A percentile compares a stretch with the other conserved stretches of the same genome.
These are phyloP conservation scores for Thymus quinquecostatus DNA, from an alignment of 257 asterid species.

Conservation along the genomic window DNA sequence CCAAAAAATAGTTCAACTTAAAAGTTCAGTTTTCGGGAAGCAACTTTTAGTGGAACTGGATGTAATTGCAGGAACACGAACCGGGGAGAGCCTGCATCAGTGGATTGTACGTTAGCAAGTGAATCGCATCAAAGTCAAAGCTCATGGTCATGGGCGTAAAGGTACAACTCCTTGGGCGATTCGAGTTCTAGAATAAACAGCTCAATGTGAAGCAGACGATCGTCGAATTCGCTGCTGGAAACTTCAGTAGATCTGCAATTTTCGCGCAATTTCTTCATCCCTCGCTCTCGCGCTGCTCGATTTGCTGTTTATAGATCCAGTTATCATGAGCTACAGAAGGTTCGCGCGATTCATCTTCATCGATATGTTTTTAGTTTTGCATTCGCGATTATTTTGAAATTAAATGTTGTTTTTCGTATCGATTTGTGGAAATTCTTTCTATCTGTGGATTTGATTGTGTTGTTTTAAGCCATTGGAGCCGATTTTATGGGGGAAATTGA, in stretches of 20 bases:
- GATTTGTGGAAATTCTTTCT: neutral
- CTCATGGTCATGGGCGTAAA: neutral
- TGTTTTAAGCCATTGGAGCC: neutral
- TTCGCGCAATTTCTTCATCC: slow-evolving; percentile 1
- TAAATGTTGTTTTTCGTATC: slow-evolving; percentile 23
- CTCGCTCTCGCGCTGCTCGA: slow-evolving; percentile 7
- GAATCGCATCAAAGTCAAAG: slow-evolving; percentile 8
- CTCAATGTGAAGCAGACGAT: slow-evolving; percentile 16
- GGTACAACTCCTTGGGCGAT: slow-evolving; percentile 14
- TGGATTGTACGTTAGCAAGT: neutral
- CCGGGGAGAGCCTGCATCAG: slow-evolving; percentile 16
- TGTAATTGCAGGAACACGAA: slow-evolving; percentile 2
- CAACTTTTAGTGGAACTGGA: slow-evolving; percentile 11
- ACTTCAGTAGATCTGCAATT: slow-evolving; percentile 35
- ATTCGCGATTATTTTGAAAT: slow-evolving; percentile 6
- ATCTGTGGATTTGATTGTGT: neutral
- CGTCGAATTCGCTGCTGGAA: slow-evolving; percentile 19
- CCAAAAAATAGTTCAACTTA: no score
- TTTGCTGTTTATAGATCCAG: slow-evolving; percentile 20
- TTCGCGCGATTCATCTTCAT: slow-evolving; percentile 22
- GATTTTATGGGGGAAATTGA: neutral
- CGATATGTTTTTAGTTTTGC: slow-evolving; percentile 7
- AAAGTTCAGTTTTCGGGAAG: no score
- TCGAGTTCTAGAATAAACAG: slow-evolving; percentile 24
- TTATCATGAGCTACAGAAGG: slow-evolving; percentile 67